Conservation (phyloP, 73 alveolate species). For the Uronychia binucleata region DNA sequence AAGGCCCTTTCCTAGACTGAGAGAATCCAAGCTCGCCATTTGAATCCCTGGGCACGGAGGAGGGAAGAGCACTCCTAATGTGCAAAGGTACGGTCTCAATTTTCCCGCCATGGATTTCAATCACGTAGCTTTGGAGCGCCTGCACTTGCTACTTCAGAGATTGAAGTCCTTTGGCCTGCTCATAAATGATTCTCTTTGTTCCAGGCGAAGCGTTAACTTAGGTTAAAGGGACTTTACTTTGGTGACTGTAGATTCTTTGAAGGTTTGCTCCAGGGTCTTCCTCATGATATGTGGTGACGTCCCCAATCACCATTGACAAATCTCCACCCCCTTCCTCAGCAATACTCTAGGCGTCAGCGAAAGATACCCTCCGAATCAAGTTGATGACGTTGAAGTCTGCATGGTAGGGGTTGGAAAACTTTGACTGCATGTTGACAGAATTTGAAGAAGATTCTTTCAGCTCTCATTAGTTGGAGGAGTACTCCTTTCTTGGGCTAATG, state of each 20-base stretch:
- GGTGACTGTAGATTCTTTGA: neutral
- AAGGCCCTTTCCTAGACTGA: too few relatives aligned
- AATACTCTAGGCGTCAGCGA: too few relatives aligned
- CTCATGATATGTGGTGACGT: too few relatives aligned
- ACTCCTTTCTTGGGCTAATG: too few relatives aligned
- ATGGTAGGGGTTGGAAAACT: too few relatives aligned
- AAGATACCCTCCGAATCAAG: neutral
- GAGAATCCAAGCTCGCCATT: too few relatives aligned
- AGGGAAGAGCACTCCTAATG: too few relatives aligned
- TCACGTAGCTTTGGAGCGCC: neutral
- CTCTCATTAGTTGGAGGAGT: too few relatives aligned
- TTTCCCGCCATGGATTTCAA: neutral
- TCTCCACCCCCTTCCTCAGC: neutral
- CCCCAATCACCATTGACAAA: neutral
- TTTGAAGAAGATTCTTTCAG: too few relatives aligned
- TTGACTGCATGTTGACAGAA: too few relatives aligned
- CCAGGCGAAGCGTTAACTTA: neutral
- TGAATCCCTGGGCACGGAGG: too few relatives aligned
- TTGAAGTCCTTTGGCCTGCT: neutral
- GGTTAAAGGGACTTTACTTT: neutral
- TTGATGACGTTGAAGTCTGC: neutral
- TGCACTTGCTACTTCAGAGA: neutral
- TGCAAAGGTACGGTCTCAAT: too few relatives aligned
- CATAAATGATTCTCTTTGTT: neutral
- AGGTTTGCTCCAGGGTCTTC: neutral